These are phyloP conservation scores for Phialocephala subalpina DNA, from an alignment of 2,329 filamentous ascomycete genomes.

Conservation along the genomic window DNA sequence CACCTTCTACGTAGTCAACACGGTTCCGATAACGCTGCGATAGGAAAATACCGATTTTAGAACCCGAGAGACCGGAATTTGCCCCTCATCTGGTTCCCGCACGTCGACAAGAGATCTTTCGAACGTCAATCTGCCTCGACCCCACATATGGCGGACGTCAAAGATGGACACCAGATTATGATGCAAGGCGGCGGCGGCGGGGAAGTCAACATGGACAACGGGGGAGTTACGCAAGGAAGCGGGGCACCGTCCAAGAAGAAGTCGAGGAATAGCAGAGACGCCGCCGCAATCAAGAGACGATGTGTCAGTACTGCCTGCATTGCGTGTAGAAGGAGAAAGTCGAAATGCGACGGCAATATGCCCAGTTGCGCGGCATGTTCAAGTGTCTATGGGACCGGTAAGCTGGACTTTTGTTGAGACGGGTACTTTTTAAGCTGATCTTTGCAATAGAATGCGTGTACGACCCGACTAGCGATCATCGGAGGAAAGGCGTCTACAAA, in stretches of 20 bases:
- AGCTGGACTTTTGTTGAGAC: slow-evolving; percentile 17
- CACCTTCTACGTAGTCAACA: background rate
- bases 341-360: slow-evolving; percentile 89
- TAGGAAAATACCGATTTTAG: background rate
- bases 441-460: slow-evolving; percentile 76
- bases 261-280: slow-evolving; percentile 41
- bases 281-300: slow-evolving; percentile 64
- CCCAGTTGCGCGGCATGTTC: slow-evolving; percentile 96
- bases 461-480: slow-evolving; percentile 94
- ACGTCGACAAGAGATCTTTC: background rate
- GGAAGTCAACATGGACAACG: slow-evolving; percentile 19
- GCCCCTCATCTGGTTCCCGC: background rate
- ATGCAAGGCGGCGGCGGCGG: slow-evolving; percentile 25
- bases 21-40: background rate
- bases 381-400: slow-evolving; percentile 82
- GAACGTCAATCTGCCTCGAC: slow-evolving; percentile 6
- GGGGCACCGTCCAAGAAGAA: slow-evolving; percentile 39
- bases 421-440: background rate
- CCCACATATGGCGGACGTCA: slow-evolving; percentile 34
- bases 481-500: slow-evolving; percentile 95
- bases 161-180: slow-evolving; percentile 30
- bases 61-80: background rate
- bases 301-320: slow-evolving; percentile 88
- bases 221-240: slow-evolving; percentile 13
- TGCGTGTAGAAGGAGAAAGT: slow-evolving; percentile 80